These are phyloP conservation scores for Carallia pectinifolia DNA, from an alignment of 345 rosid genomes.

Conservation along the genomic window DNA sequence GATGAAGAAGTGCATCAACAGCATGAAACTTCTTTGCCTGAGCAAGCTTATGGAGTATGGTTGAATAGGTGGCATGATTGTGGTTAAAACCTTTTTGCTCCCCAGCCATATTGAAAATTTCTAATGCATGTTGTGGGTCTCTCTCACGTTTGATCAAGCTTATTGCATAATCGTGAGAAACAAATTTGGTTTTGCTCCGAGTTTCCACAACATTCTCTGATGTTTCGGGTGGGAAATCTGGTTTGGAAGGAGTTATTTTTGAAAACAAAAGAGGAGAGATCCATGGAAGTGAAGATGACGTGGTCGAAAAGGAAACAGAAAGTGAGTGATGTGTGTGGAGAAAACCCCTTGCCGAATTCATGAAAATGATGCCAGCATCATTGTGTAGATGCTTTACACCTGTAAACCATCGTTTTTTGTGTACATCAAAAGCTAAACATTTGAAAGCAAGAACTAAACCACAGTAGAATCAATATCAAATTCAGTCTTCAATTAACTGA, in stretches of 20 bases:
- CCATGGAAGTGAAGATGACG: constrained; percentile 56
- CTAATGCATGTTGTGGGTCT: constrained; percentile 69
- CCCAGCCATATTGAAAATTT: constrained; percentile 62
- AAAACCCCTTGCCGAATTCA: constrained; percentile 8
- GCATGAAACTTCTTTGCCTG: constrained; percentile 67
- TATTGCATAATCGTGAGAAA: constrained; percentile 64
- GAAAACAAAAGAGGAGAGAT: constrained; percentile 48
- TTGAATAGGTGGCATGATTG: constrained; percentile 75
- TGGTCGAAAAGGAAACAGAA: constrained; percentile 19
- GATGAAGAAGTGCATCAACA: constrained; percentile 67
- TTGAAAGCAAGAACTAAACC: too few relatives aligned
- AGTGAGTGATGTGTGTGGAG: not conserved
- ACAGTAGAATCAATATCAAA: too few relatives aligned
- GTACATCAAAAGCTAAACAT: too few relatives aligned
- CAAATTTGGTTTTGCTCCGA: constrained; percentile 43
- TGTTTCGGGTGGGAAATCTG: constrained; percentile 37
- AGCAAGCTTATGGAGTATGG: constrained; percentile 63
- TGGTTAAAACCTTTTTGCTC: constrained; percentile 77
- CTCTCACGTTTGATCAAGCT: constrained; percentile 63
- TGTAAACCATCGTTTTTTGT: not conserved
- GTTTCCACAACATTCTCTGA: constrained; percentile 22
- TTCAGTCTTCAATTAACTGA: too few relatives aligned
- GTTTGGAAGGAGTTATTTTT: constrained; percentile 16
- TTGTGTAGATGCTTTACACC: not conserved
- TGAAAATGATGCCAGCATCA: not conserved